Evolutionary conservation across 441 rosid species (phyloP).

Genomic region (Euphorbia schlechtendalii): DNA sequence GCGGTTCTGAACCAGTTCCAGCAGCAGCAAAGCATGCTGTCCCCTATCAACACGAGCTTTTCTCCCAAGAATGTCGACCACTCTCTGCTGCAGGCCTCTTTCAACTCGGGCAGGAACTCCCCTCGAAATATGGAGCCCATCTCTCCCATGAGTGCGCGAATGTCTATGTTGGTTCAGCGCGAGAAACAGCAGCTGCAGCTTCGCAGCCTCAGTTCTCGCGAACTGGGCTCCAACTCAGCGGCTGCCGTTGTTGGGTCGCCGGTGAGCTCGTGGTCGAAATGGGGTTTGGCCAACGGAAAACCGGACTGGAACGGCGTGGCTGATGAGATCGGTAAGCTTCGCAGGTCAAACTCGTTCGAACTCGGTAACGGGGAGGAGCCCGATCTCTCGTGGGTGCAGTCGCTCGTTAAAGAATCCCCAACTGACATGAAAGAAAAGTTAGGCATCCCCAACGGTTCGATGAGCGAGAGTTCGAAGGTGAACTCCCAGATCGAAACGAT

Average conservation of each 20-base stretch:
- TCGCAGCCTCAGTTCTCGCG: slow-evolving; percentile 41
- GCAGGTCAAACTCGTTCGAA: slow-evolving; percentile 31
- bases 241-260: slow-evolving; percentile 31
- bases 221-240: slow-evolving; percentile 32
- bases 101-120: slow-evolving; percentile 54
- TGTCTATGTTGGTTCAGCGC: slow-evolving; percentile 34
- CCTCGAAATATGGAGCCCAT: slow-evolving; percentile 47
- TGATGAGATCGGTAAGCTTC: slow-evolving; percentile 23
- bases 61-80: slow-evolving; percentile 42
- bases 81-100: slow-evolving; percentile 33
- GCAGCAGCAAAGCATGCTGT: slow-evolving; percentile 40
- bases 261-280: slow-evolving; percentile 29
- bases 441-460: slow-evolving; percentile 17
- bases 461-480: slow-evolving; percentile 28
- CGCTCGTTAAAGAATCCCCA: slow-evolving; percentile 37
- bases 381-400: slow-evolving; percentile 42
- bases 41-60: slow-evolving; percentile 46
- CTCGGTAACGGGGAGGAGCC: slow-evolving; percentile 32
- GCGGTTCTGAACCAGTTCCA: slow-evolving; percentile 41
- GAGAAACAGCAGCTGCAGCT: slow-evolving; percentile 49
- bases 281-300: slow-evolving; percentile 25
- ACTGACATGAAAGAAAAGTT: slow-evolving; percentile 23
- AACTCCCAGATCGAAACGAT: slow-evolving; percentile 53
- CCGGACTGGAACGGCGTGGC: slow-evolving; percentile 27
- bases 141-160: slow-evolving; percentile 42